phyloP scores from a whole-genome alignment of 2,329 filamentous ascomycete genomes.

The Colletotrichum sp. region DNA sequence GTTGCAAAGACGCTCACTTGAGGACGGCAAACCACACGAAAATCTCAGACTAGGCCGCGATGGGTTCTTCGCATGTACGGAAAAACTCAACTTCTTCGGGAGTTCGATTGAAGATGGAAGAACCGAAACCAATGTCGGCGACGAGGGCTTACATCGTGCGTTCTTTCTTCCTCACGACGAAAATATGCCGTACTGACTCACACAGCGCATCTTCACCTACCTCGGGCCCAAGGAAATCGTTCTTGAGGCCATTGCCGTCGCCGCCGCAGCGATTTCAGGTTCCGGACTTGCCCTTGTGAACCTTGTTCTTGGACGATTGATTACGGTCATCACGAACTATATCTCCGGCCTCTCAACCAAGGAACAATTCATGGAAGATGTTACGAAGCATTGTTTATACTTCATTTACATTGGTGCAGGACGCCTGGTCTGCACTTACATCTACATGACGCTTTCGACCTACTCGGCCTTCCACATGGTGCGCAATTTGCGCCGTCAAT shows the following conservation, averaged over 20 bases:
- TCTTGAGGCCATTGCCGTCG: not conserved
- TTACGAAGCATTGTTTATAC: not conserved
- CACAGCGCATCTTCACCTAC: not conserved
- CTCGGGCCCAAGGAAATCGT: not conserved
- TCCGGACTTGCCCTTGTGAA: slow-evolving; percentile 38
- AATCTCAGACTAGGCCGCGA: not conserved
- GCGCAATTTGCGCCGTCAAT: not conserved
- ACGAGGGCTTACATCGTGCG: not conserved
- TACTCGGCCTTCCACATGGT: not conserved
- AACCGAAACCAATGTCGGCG: not conserved
- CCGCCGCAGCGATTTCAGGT: slow-evolving; percentile 38
- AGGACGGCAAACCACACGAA: not conserved
- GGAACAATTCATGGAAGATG: slow-evolving; percentile 24
- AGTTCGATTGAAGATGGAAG: not conserved
- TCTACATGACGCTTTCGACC: not conserved
- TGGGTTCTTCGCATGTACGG: not conserved
- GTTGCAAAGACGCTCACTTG: fast-evolving
- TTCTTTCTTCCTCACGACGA: not conserved
- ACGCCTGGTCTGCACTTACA: not conserved
- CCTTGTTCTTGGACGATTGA: slow-evolving; percentile 38
- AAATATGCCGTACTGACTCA: not conserved
- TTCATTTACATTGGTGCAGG: not conserved
- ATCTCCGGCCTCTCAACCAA: slow-evolving; percentile 26
- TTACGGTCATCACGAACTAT: slow-evolving; percentile 37
- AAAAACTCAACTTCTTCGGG: not conserved